Base-by-base conservation (phyloP, 169 alveolate genomes). In the Ichthyophthirius multifiliis region DNA sequence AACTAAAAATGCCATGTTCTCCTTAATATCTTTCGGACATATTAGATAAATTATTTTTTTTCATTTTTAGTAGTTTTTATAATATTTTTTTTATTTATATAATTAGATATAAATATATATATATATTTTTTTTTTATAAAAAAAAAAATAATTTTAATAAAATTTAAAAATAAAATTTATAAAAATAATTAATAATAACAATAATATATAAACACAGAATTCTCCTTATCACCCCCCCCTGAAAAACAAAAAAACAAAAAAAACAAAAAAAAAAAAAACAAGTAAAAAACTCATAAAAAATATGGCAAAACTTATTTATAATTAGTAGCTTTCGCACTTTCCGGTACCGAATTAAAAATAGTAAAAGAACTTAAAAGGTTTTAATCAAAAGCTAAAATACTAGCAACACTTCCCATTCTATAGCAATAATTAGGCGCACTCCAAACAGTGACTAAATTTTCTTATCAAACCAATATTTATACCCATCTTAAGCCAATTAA, bases 401-500 rank as follows among this genome's bases (percentile, higher is more conserved):
- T 65, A 6, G 96, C 97, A 20, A 77, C 85, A 81, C 90, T 93
- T 9, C 94, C 95, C 20, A 78, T 96, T 85, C 99, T 85, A 85
- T 97, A 97, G 84, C 99, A 98, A 85, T 98, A 98, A 87, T 98
- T 98, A 0, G 99, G 99, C 10, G 99, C 99, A 55, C 97, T 91
- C 99, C 99, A 98, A 55, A 98, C 99, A 12, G 96, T 91, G 10
- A 92, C 95, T 23, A 93, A 87, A 18, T 84, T 35, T 34, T 89
- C 27, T 79, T 48, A 39, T 80, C 80, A 82, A 90, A 92, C 97
- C 96, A 92, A 96, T 98, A 97, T 90, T 97, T 96, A 93, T 97
- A 99, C 45, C 99, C 99, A 65, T 98, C 99, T 99, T 98, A 98
- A 47, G 98, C 99, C 74, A 99, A 96, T 88, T 99, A 99, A 89